Percentiles rank a stretch among this genome's conserved stretches.
Evolutionary conservation across 345 rosid species (phyloP).

Genomic region (Angophora floribunda): DNA sequence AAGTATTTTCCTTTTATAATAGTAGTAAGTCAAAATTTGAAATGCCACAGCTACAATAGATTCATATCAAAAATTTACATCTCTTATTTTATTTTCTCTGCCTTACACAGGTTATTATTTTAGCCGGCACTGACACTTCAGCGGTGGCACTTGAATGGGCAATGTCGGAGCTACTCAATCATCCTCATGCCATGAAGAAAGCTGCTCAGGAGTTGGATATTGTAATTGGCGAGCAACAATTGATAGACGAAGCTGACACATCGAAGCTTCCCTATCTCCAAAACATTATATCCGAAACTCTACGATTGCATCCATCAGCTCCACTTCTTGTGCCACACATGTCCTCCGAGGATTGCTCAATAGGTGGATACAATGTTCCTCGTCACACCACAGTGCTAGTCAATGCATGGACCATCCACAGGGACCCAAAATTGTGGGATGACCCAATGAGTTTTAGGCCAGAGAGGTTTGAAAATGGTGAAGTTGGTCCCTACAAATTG

Average conservation of each 20-base stretch:
- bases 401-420: slow-evolving; percentile 48
- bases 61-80: too few species aligned
- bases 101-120: neutral
- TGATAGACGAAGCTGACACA: slow-evolving; percentile 31
- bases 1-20: too few species aligned
- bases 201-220: slow-evolving; percentile 10
- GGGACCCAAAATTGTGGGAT: slow-evolving; percentile 33
- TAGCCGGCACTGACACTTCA: slow-evolving; percentile 42
- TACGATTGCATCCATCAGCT: slow-evolving; percentile 27
- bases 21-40: too few species aligned
- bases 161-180: slow-evolving; percentile 31
- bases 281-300: slow-evolving; percentile 17
- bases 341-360: slow-evolving; percentile 17
- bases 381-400: slow-evolving; percentile 25
- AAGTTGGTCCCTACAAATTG: neutral
- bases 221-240: slow-evolving; percentile 1
- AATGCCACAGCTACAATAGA: too few species aligned
- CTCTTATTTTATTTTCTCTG: too few species aligned
- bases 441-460: slow-evolving; percentile 32
- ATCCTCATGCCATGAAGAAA: slow-evolving; percentile 17
- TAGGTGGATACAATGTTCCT: slow-evolving; percentile 34
- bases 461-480: slow-evolving; percentile 26
- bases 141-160: slow-evolving; percentile 54
- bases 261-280: slow-evolving; percentile 24
- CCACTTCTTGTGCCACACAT: slow-evolving; percentile 39